phyloP scores from a whole-genome alignment of 176 grass and related monocot species.

The Carex littledalei region DNA sequence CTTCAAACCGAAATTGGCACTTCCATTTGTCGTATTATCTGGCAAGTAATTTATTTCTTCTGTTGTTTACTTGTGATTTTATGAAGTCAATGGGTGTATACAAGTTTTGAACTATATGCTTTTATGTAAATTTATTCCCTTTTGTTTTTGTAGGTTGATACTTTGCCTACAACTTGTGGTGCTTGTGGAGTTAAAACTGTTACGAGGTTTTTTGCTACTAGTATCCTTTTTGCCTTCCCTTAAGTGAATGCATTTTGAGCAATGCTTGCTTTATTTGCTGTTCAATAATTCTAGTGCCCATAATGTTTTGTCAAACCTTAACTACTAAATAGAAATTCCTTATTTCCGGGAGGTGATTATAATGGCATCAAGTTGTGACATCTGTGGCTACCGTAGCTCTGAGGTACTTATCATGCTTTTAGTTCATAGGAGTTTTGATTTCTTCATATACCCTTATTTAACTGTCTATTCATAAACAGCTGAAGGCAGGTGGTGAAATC shows the following conservation, averaged over 20 bases:
- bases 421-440: background rate
- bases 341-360: constrained; percentile 92
- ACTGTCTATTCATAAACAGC: constrained; percentile 36
- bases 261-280: background rate
- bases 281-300: background rate
- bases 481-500: constrained; percentile 92
- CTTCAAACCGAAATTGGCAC: background rate
- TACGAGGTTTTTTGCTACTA: constrained; percentile 82
- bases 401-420: constrained; percentile 50
- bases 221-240: constrained; percentile 46
- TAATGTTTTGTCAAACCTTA: constrained; percentile 9
- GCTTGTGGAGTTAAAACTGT: constrained; percentile 64
- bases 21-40: background rate
- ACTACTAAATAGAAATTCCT: constrained; percentile 64
- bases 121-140: constrained; percentile 4
- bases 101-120: background rate
- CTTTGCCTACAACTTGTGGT: constrained; percentile 73
- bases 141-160: constrained; percentile 67
- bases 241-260: background rate
- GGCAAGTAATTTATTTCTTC: background rate
- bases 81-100: background rate
- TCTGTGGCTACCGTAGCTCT: constrained; percentile 85
- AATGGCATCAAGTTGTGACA: constrained; percentile 80
- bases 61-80: background rate
- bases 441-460: constrained; percentile 2